phyloP scores from a whole-genome alignment of 2,329 filamentous ascomycete species.

The Cercospora berteroae region DNA sequence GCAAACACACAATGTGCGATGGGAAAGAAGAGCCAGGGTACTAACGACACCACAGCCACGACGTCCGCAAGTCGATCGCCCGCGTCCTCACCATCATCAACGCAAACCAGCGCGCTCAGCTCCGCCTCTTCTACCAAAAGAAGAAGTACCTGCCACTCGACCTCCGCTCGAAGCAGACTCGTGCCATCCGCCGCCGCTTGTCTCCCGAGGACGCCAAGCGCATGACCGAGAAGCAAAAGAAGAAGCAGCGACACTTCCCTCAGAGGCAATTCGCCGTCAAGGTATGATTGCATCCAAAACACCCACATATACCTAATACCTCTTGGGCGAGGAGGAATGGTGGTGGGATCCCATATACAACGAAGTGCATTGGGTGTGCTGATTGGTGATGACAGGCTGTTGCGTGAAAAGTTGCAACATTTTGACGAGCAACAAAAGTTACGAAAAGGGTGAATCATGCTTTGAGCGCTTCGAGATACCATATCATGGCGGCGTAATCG shows the following conservation, averaged over 20 bases:
- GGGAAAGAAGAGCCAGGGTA: slow-evolving; percentile 9
- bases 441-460: slow-evolving; percentile 6
- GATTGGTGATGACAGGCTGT: slow-evolving; percentile 6
- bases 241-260: slow-evolving; percentile 93
- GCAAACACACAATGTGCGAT: background rate
- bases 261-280: slow-evolving; percentile 99
- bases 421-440: slow-evolving; percentile 9
- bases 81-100: slow-evolving; percentile 99
- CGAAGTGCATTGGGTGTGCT: background rate
- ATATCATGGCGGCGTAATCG: slow-evolving; percentile 12
- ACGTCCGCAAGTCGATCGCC: slow-evolving; percentile 99
- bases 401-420: background rate
- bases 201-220: slow-evolving; percentile 84
- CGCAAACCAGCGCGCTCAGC: slow-evolving; percentile 96
- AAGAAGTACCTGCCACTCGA: slow-evolving; percentile 99
- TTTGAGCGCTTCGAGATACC: slow-evolving; percentile 8
- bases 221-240: slow-evolving; percentile 91
- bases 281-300: slow-evolving; percentile 53
- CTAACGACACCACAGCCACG: slow-evolving; percentile 64
- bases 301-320: slow-evolving; percentile 17
- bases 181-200: slow-evolving; percentile 93
- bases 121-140: slow-evolving; percentile 99
- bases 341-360: slow-evolving; percentile 5
- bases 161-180: slow-evolving; percentile 97
- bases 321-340: slow-evolving; percentile 16